A percentile compares a stretch with the other conserved stretches of the same genome.
Conservation (phyloP, 768 basidiomycete genomes). For the Lepiota subincarnata region DNA sequence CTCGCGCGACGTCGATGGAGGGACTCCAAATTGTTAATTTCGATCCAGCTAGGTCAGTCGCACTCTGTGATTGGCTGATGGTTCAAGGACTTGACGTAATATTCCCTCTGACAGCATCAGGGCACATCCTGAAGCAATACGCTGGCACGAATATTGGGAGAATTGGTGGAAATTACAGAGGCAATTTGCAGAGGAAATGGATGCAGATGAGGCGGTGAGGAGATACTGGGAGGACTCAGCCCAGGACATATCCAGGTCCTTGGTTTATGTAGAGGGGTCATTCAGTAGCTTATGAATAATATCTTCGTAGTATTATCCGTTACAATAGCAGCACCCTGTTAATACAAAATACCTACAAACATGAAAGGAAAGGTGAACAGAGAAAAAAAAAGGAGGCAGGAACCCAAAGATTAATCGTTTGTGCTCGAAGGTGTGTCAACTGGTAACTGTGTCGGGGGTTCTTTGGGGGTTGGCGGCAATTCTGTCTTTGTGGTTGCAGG, state of each 20-base stretch:
- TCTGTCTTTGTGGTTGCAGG: neutral
- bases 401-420: neutral
- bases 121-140: slow-evolving; percentile 53
- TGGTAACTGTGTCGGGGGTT: neutral
- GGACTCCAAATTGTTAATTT: slow-evolving; percentile 62
- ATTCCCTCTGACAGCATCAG: slow-evolving; percentile 31
- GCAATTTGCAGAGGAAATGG: slow-evolving; percentile 18
- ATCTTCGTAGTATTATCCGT: no score
- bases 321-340: neutral
- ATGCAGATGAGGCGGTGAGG: slow-evolving; percentile 20
- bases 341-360: neutral
- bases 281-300: no score
- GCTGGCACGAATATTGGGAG: slow-evolving; percentile 45
- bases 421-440: neutral
- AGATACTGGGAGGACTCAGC: slow-evolving; percentile 11
- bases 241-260: no score
- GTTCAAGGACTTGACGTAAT: no score
- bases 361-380: neutral
- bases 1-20: slow-evolving; percentile 61
- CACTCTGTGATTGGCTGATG: no score
- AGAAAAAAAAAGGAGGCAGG: neutral
- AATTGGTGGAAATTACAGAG: slow-evolving; percentile 13
- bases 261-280: no score
- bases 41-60: slow-evolving; percentile 44
- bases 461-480: slow-evolving; percentile 7